These are phyloP conservation scores for Salicornia ramosissima DNA, from an alignment of 148 eudicot genomes.

Conservation along the genomic window DNA sequence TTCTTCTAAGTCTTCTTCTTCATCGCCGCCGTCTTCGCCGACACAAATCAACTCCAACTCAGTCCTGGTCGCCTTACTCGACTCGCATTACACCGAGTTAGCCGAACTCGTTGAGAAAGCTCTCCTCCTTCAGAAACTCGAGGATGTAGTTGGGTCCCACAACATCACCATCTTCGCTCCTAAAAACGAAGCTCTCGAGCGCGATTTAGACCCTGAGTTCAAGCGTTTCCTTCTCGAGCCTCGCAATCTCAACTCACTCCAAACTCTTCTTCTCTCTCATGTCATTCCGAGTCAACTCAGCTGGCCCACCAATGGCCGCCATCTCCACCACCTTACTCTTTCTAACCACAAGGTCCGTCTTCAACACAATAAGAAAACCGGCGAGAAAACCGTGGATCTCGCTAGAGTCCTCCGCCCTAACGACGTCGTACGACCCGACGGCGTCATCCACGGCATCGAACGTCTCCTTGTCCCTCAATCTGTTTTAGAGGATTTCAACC, in stretches of 20 bases:
- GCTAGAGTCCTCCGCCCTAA: constrained; percentile 27
- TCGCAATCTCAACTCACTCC: constrained; percentile 46
- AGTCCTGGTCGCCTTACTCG: constrained; percentile 51
- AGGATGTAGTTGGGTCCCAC: constrained; percentile 26
- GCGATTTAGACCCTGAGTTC: constrained; percentile 60
- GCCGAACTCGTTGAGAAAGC: constrained; percentile 60
- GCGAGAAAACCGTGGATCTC: constrained; percentile 24
- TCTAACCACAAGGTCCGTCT: constrained; percentile 25
- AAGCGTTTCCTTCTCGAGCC: constrained; percentile 57
- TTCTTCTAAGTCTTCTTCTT: not conserved
- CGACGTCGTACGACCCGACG: constrained; percentile 33
- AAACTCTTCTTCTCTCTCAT: constrained; percentile 40
- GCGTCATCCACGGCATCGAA: constrained; percentile 49
- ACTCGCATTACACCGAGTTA: constrained; percentile 58
- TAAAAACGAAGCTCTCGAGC: constrained; percentile 42
- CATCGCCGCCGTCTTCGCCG: not conserved
- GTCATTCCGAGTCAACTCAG: constrained; percentile 33
- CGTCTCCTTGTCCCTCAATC: constrained; percentile 37
- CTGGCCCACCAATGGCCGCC: constrained; percentile 27
- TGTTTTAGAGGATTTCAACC: constrained; percentile 45
- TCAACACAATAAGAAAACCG: not conserved
- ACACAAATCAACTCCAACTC: constrained; percentile 56
- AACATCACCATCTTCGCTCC: constrained; percentile 61
- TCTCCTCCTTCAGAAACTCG: constrained; percentile 39
- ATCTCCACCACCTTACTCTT: constrained; percentile 19